phyloP scores from a whole-genome alignment of 352 stramenopile species.

The Globisporangium sylvaticum region DNA sequence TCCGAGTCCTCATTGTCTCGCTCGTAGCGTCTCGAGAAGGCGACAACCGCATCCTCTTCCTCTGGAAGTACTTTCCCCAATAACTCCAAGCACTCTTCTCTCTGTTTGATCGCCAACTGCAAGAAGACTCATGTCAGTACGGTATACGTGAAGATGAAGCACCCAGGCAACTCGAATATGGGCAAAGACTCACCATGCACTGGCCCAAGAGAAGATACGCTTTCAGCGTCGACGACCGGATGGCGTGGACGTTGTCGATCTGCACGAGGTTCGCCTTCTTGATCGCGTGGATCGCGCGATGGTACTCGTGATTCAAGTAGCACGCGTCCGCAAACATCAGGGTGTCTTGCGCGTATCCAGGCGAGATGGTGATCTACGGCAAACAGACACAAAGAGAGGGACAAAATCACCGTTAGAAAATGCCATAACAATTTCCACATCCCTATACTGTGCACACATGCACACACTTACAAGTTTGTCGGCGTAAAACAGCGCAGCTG shows the following conservation, averaged over 20 bases:
- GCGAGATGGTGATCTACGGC: constrained; percentile 48
- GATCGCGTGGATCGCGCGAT: constrained; percentile 75
- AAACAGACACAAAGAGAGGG: constrained; percentile 10
- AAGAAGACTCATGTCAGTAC: background rate
- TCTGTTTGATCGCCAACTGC: constrained; percentile 75
- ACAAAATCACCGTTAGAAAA: constrained; percentile 7
- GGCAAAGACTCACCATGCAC: constrained; percentile 45
- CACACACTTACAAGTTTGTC: constrained; percentile 57
- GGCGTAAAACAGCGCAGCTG: constrained; percentile 68
- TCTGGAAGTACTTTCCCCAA: constrained; percentile 58
- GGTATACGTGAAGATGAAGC: background rate
- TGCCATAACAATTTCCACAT: background rate
- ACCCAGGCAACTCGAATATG: background rate
- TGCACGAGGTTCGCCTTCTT: constrained; percentile 44
- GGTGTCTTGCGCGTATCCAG: constrained; percentile 38
- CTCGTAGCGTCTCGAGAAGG: constrained; percentile 42
- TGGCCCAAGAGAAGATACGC: constrained; percentile 60
- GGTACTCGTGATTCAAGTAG: constrained; percentile 61
- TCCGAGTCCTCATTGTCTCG: constrained; percentile 15
- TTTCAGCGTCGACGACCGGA: constrained; percentile 30
- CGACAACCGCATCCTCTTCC: constrained; percentile 48
- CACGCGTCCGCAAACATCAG: constrained; percentile 79
- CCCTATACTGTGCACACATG: background rate
- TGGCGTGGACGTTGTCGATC: constrained; percentile 20
- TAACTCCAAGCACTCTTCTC: constrained; percentile 78